These are phyloP conservation scores for Curvularia sp. DNA, from an alignment of 2,329 filamentous ascomycete genomes.

Conservation along the genomic window DNA sequence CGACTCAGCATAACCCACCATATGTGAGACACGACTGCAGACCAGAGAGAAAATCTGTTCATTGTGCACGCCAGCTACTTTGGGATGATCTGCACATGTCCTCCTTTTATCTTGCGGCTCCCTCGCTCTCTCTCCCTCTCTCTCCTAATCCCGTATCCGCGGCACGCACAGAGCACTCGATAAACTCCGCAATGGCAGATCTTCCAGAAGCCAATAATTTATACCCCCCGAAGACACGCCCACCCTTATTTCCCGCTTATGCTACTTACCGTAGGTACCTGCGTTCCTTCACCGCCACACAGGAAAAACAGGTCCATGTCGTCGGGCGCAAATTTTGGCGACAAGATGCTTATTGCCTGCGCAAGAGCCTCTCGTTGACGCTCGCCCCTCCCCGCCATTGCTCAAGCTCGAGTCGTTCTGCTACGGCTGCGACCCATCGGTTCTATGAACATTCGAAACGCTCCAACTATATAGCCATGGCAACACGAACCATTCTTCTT, in stretches of 20 bases:
- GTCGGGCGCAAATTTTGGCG: slow-evolving; percentile 13
- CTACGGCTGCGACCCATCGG: background rate
- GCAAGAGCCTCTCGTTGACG: slow-evolving; percentile 2
- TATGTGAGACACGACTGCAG: slow-evolving; percentile 20
- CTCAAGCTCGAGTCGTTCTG: background rate
- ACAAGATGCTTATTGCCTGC: background rate
- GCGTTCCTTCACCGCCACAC: slow-evolving; percentile 31
- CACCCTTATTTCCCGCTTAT: slow-evolving; percentile 2
- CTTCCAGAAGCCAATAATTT: slow-evolving; percentile 29
- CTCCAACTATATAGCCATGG: background rate
- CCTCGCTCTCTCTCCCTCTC: background rate
- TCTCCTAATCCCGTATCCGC: slow-evolving; percentile 6
- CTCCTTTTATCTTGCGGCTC: slow-evolving; percentile 29
- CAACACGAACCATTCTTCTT: background rate
- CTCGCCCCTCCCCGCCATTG: background rate
- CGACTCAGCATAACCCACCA: background rate
- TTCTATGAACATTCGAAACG: background rate
- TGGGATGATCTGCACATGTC: slow-evolving; percentile 7
- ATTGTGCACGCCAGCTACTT: background rate
- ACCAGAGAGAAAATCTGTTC: background rate
- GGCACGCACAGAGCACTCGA: slow-evolving; percentile 32
- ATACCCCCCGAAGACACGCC: slow-evolving; percentile 10
- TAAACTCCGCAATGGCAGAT: slow-evolving; percentile 30
- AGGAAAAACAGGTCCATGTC: background rate
- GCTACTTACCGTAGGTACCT: background rate